These are phyloP conservation scores for Priceomyces fermenticarens DNA, from an alignment of 805 yeast genomes.

Conservation along the genomic window DNA sequence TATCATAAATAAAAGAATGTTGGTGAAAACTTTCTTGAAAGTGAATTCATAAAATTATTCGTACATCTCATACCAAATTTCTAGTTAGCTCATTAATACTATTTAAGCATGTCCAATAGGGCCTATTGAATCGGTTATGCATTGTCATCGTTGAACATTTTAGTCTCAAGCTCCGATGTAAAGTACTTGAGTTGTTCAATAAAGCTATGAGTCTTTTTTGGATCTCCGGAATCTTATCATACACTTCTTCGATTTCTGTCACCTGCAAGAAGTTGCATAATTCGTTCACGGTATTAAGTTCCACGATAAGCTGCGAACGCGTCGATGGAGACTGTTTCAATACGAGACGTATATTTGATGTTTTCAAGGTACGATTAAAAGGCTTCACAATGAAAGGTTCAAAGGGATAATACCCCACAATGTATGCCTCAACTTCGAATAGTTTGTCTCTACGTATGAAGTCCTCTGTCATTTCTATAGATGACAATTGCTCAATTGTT, in stretches of 20 bases:
- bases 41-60: too few relatives aligned
- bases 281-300: slow-evolving; percentile 20
- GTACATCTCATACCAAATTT: not conserved
- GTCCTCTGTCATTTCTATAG: slow-evolving; percentile 7
- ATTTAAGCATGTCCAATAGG: slow-evolving; percentile 15
- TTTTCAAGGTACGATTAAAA: slow-evolving; percentile 24
- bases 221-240: slow-evolving; percentile 7
- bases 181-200: not conserved
- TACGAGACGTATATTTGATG: slow-evolving; percentile 19
- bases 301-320: slow-evolving; percentile 12
- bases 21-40: too few relatives aligned
- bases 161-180: slow-evolving; percentile 3
- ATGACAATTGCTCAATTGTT: slow-evolving; percentile 5
- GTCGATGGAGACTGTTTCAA: slow-evolving; percentile 10
- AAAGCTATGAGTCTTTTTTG: slow-evolving; percentile 6
- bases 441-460: slow-evolving; percentile 10
- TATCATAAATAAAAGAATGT: too few relatives aligned
- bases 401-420: slow-evolving; percentile 15
- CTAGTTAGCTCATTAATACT: slow-evolving; percentile 8
- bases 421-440: slow-evolving; percentile 16
- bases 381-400: slow-evolving; percentile 26
- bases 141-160: slow-evolving; percentile 4
- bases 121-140: slow-evolving; percentile 1
- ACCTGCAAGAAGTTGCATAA: slow-evolving; percentile 23
- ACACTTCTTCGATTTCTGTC: slow-evolving; percentile 11